Evolutionary conservation across 2,329 filamentous ascomycete species (phyloP).

Genomic region (Chrysoporthe cubensis): DNA sequence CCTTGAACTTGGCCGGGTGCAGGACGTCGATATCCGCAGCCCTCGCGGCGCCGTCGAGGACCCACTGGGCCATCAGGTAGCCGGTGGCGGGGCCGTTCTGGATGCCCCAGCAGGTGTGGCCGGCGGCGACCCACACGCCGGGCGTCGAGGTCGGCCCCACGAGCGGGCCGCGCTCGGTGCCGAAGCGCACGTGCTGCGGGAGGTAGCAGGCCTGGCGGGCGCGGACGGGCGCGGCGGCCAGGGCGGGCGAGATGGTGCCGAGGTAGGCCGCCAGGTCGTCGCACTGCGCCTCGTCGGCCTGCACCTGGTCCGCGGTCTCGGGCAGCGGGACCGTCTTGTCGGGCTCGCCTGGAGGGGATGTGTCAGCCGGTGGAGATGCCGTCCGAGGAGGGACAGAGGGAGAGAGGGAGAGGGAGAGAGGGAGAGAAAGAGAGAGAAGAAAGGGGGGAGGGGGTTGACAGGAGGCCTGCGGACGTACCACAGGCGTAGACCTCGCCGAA

Average conservation of each 20-base stretch:
- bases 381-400: conserved; percentile 9
- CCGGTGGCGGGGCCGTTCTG: conserved; percentile 92
- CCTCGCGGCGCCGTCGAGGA: conserved; percentile 72
- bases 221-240: conserved; percentile 71
- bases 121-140: conserved; percentile 80
- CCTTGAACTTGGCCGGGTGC: conserved; percentile 68
- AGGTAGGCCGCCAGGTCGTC: conserved; percentile 86
- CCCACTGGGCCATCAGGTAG: conserved; percentile 76
- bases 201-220: conserved; percentile 91
- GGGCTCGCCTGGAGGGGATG: conserved; percentile 62
- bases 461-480: conserved; percentile 51
- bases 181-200: conserved; percentile 70
- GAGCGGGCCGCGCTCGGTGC: conserved; percentile 69
- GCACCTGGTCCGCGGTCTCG: conserved; percentile 72
- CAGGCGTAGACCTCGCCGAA: conserved; percentile 92
- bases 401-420: background rate
- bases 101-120: conserved; percentile 98
- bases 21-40: conserved; percentile 69
- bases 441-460: background rate
- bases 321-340: conserved; percentile 78
- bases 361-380: background rate
- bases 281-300: conserved; percentile 75
- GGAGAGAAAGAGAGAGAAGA: background rate
- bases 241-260: conserved; percentile 63
- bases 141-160: conserved; percentile 75